Percentiles rank a stretch among this genome's conserved stretches.
Conservation (phyloP, 371 early-diverging fungal species). For the Rhizopus stolonifer region DNA sequence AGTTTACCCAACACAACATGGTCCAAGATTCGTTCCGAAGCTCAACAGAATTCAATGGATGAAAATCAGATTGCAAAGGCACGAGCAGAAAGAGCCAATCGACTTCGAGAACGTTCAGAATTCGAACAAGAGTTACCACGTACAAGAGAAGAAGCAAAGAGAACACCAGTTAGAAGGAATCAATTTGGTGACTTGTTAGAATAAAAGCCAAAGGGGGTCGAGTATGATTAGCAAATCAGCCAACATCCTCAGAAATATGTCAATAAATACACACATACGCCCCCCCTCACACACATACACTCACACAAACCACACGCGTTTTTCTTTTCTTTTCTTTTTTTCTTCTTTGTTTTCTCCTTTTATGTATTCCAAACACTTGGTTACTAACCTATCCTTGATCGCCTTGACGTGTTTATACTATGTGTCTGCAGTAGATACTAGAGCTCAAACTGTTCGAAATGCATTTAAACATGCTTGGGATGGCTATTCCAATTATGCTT, state of each 20-base stretch:
- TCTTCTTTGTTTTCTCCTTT: conserved; percentile 3
- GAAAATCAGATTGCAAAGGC: conserved; percentile 16
- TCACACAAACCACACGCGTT: neutral
- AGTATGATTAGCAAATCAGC: neutral
- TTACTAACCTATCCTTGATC: neutral
- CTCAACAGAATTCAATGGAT: conserved; percentile 28
- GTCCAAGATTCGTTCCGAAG: conserved; percentile 39
- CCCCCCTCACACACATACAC: no score
- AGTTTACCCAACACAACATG: conserved; percentile 44
- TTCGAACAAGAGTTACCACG: conserved; percentile 32
- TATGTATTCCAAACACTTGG: conserved; percentile 11
- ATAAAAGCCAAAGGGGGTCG: conserved; percentile 5
- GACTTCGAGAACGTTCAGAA: conserved; percentile 26
- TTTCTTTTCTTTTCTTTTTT: neutral
- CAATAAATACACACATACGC: no score
- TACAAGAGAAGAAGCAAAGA: conserved; percentile 41
- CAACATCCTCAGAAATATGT: neutral
- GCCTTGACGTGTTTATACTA: conserved; percentile 3
- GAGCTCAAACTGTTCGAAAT: conserved; percentile 31
- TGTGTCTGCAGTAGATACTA: neutral
- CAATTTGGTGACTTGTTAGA: conserved; percentile 44
- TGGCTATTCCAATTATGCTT: conserved; percentile 67
- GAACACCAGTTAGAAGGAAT: conserved; percentile 26
- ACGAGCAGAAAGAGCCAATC: conserved; percentile 20
- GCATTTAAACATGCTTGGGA: conserved; percentile 75